A percentile compares a stretch with the other conserved stretches of the same genome.
phyloP scores from a whole-genome alignment of 73 alveolate species.

The Blepharisma stoltei region DNA sequence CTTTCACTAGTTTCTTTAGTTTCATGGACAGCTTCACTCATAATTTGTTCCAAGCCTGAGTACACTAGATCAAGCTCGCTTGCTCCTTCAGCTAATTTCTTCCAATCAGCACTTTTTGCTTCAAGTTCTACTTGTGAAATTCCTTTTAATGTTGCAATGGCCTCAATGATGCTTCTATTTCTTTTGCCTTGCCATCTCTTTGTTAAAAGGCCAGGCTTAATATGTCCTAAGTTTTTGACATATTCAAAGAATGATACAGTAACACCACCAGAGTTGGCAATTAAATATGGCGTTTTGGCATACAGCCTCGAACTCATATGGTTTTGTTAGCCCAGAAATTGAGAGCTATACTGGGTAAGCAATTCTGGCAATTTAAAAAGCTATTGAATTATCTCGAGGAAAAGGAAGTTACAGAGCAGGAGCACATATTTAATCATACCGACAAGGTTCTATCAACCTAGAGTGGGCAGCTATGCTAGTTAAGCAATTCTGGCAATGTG shows the following conservation, averaged over 20 bases:
- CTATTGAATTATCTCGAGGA: too few relatives aligned
- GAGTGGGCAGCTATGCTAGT: too few relatives aligned
- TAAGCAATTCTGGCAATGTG: too few relatives aligned
- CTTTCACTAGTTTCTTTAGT: slow-evolving; percentile 50
- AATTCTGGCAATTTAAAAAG: too few relatives aligned
- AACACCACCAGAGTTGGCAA: slow-evolving; percentile 85
- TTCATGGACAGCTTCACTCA: slow-evolving; percentile 44
- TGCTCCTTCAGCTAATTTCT: slow-evolving; percentile 33
- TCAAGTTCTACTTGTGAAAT: slow-evolving; percentile 10
- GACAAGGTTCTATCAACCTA: too few relatives aligned
- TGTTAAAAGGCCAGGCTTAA: slow-evolving; percentile 74
- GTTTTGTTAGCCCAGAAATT: too few relatives aligned
- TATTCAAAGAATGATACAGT: slow-evolving; percentile 87
- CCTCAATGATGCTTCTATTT: slow-evolving; percentile 49
- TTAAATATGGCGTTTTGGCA: slow-evolving; percentile 87
- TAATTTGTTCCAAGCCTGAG: slow-evolving; percentile 44
- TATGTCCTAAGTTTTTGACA: slow-evolving; percentile 79
- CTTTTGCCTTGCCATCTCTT: slow-evolving; percentile 76
- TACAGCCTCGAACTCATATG: too few relatives aligned
- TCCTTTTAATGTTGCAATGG: slow-evolving; percentile 41
- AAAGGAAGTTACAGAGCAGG: too few relatives aligned
- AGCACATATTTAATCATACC: too few relatives aligned
- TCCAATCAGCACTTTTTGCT: background rate
- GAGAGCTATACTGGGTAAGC: too few relatives aligned
- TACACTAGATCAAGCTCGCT: slow-evolving; percentile 55